phyloP scores from a whole-genome alignment of 805 yeast species.

The Candida pseudoglaebosa region DNA sequence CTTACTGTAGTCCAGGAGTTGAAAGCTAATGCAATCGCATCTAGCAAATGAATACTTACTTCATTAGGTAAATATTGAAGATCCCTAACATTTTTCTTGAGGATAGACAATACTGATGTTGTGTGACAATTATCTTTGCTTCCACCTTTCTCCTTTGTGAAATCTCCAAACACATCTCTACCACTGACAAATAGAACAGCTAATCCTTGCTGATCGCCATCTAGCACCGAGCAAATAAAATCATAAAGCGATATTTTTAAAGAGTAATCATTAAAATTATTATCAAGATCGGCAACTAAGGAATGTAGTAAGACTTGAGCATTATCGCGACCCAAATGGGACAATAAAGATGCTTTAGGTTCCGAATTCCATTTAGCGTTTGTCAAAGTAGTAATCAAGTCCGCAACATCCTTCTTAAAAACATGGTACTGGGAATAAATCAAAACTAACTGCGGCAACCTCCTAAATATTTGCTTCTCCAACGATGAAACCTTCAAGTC shows the following conservation, averaged over 20 bases:
- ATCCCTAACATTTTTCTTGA: slow-evolving; percentile 52
- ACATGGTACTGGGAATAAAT: slow-evolving; percentile 49
- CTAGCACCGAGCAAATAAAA: slow-evolving; percentile 64
- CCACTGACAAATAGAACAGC: slow-evolving; percentile 67
- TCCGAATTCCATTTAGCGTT: slow-evolving; percentile 52
- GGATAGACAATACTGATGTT: slow-evolving; percentile 47
- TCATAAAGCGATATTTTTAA: slow-evolving; percentile 55
- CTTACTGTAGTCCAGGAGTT: slow-evolving; percentile 73
- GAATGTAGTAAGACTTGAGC: slow-evolving; percentile 59
- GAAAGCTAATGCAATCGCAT: slow-evolving; percentile 69
- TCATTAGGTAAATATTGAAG: slow-evolving; percentile 55
- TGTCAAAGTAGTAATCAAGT: slow-evolving; percentile 55
- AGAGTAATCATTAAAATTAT: slow-evolving; percentile 49
- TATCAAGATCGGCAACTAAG: slow-evolving; percentile 56
- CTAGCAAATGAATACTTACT: slow-evolving; percentile 64
- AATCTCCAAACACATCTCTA: slow-evolving; percentile 42
- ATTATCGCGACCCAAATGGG: slow-evolving; percentile 69
- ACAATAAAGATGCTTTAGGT: slow-evolving; percentile 70
- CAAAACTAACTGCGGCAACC: slow-evolving; percentile 53
- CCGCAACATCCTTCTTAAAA: slow-evolving; percentile 50
- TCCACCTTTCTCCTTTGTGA: slow-evolving; percentile 16
- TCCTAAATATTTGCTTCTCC: slow-evolving; percentile 56
- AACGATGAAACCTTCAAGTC: slow-evolving; percentile 55
- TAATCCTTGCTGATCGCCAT: slow-evolving; percentile 74
- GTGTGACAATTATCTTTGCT: slow-evolving; percentile 15